A percentile compares a stretch with the other conserved stretches of the same genome.
Conservation (phyloP, 176 grass and related monocot species). For the Cenchrus americanus region DNA sequence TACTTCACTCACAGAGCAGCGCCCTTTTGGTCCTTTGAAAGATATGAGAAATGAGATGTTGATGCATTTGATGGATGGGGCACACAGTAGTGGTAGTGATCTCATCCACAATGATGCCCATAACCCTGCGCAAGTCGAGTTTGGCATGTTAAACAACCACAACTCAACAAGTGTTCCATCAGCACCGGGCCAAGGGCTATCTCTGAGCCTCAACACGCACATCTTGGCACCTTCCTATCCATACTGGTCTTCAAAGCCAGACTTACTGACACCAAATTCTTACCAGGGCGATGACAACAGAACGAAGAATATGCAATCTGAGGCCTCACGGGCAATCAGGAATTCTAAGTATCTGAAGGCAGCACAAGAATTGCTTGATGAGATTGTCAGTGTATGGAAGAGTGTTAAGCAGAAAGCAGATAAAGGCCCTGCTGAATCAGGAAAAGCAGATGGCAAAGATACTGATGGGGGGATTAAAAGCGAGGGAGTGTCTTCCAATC, state of each 20-base stretch:
- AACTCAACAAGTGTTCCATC: conserved; percentile 54
- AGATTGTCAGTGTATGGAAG: conserved; percentile 85
- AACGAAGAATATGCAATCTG: conserved; percentile 75
- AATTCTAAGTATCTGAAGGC: conserved; percentile 91
- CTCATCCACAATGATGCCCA: conserved; percentile 61
- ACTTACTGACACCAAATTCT: conserved; percentile 45
- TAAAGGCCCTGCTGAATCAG: conserved; percentile 52
- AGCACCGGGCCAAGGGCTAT: conserved; percentile 72
- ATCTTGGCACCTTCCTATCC: conserved; percentile 74
- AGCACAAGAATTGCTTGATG: conserved; percentile 92
- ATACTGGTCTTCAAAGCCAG: conserved; percentile 66
- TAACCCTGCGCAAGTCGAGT: conserved; percentile 53
- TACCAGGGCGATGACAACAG: conserved; percentile 69
- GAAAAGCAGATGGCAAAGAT: conserved; percentile 56
- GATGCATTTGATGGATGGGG: conserved; percentile 70
- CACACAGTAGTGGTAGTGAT: conserved; percentile 46
- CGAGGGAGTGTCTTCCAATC: conserved; percentile 58
- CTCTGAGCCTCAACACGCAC: conserved; percentile 83
- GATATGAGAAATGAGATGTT: conserved; percentile 77
- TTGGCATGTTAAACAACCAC: conserved; percentile 71
- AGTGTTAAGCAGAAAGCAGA: conserved; percentile 71
- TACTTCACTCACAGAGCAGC: conserved; percentile 45
- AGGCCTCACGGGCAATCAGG: conserved; percentile 55
- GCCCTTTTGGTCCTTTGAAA: conserved; percentile 58
- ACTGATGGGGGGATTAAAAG: conserved; percentile 59